phyloP scores from a whole-genome alignment of 805 yeast genomes.

The Metschnikowia koreensis region DNA sequence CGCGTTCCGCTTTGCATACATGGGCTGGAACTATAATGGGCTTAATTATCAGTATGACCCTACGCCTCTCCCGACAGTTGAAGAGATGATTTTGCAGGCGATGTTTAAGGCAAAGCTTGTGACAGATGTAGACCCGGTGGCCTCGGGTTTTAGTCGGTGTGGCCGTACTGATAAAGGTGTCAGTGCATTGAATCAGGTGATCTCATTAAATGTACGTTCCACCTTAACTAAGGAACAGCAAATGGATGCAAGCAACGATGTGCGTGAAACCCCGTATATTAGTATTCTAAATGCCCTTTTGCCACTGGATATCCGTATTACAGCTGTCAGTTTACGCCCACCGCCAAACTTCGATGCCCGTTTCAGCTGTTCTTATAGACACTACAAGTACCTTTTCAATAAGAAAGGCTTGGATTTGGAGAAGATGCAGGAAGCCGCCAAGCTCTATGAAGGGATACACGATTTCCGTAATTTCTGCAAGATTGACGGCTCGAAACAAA shows the following conservation, averaged over 20 bases:
- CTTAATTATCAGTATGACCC: constrained; percentile 75
- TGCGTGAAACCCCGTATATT: constrained; percentile 71
- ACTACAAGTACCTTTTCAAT: constrained; percentile 78
- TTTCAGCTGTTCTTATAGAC: constrained; percentile 83
- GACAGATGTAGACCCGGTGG: constrained; percentile 54
- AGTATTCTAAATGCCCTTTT: constrained; percentile 70
- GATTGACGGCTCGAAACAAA: constrained; percentile 90
- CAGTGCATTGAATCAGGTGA: constrained; percentile 94
- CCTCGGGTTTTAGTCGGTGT: constrained; percentile 79
- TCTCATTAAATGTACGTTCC: constrained; percentile 76
- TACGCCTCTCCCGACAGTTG: constrained; percentile 85
- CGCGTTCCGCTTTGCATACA: constrained; percentile 80
- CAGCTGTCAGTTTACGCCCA: constrained; percentile 78
- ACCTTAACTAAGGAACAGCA: constrained; percentile 63
- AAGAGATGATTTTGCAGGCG: constrained; percentile 70
- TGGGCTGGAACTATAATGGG: constrained; percentile 95
- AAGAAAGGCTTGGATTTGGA: constrained; percentile 57
- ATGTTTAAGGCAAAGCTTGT: constrained; percentile 65
- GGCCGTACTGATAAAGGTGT: constrained; percentile 97
- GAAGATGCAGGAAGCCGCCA: constrained; percentile 68
- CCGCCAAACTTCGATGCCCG: constrained; percentile 86
- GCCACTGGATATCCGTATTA: constrained; percentile 81
- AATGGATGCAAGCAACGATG: constrained; percentile 52
- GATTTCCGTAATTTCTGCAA: constrained; percentile 96
- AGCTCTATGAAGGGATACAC: constrained; percentile 63